Percentiles rank a stretch among this genome's conserved stretches.
Conservation (phyloP, 352 stramenopile species). For the Thalassiosira exigua region DNA sequence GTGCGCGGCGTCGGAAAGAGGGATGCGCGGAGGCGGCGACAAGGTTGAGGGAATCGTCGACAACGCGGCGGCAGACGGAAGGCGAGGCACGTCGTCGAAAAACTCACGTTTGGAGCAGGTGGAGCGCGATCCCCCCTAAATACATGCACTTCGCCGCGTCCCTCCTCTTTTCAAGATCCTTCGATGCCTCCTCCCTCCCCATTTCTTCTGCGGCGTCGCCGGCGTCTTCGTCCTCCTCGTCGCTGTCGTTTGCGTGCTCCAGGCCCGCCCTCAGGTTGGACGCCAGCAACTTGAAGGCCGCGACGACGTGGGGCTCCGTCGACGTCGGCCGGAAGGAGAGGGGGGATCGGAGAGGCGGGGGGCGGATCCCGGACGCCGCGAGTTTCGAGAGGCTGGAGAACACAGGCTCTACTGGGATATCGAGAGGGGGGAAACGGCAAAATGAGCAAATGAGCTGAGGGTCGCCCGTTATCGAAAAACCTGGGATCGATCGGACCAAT, state of each 20-base stretch:
- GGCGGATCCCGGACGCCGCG: background rate
- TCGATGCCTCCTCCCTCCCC: background rate
- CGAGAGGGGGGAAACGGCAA: no score
- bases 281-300: slow-evolving; percentile 56
- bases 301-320: slow-evolving; percentile 56
- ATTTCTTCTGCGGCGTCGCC: slow-evolving; percentile 7
- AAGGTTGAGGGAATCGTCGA: no score
- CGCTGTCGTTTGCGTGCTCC: slow-evolving; percentile 29
- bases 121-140: slow-evolving; percentile 74
- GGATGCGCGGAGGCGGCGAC: no score
- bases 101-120: slow-evolving; percentile 53
- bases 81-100: background rate
- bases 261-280: slow-evolving; percentile 67
- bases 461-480: no score
- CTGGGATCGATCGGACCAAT: no score
- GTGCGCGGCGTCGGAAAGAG: no score
- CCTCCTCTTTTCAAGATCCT: slow-evolving; percentile 2
- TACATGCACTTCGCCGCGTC: slow-evolving; percentile 75
- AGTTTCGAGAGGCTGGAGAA: background rate
- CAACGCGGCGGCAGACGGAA: no score
- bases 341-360: slow-evolving; percentile 13
- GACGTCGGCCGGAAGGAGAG: slow-evolving; percentile 46
- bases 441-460: no score
- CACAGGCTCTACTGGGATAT: no score
- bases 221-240: slow-evolving; percentile 8